Evolutionary conservation across 495 filamentous ascomycete genomes (phyloP), one percentile per base, ranked within the genome.

Genomic region (Peziza echinospora): DNA sequence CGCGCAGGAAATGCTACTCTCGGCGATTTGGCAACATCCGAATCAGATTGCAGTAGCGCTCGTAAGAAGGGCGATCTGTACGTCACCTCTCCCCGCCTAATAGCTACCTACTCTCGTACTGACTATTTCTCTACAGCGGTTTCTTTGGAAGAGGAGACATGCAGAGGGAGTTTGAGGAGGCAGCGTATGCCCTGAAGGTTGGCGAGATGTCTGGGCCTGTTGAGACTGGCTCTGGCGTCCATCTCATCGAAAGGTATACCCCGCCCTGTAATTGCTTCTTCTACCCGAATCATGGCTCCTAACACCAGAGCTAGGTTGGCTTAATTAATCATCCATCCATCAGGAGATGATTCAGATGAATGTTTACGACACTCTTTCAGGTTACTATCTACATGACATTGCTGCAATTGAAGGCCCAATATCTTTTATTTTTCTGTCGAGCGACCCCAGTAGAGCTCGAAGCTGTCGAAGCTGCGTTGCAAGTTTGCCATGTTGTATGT

Each of bases 81-180:
- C 53, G 75, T 71, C 9, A 25, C 24, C 45, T 30, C 42, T 3
- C 16, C 26, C 24, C 45, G 8, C 34, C 26, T 24, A 51, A 26
- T 9, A 10, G 9, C 19, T 10, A n/a, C 8, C 16, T 11, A 8
- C n/a, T 41, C 22, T 26, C 24, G 34, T 23, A 34, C 5, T n/a
- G 26, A 28, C 25, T 21, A 49, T 37, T 26, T 5, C 21, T 43
- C 21, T 40, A 44, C 43, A 83, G 78, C 42, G 89, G 89, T 1
- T 93, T 84, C 62, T 97, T 97, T 57, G 84, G 83, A 21, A 75
- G 65, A 47, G 80, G 83, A 5, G 89, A 97, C 55, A 97, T 97
- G 89, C 89, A 97, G 58, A 93, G 87, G 68, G 89, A 96, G 64
- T 97, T 97, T 53, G 89, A 96, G 62, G 84, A 93, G 24, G 84